Base-by-base conservation (phyloP, 306 rosid species). In the Vicia sativa region DNA sequence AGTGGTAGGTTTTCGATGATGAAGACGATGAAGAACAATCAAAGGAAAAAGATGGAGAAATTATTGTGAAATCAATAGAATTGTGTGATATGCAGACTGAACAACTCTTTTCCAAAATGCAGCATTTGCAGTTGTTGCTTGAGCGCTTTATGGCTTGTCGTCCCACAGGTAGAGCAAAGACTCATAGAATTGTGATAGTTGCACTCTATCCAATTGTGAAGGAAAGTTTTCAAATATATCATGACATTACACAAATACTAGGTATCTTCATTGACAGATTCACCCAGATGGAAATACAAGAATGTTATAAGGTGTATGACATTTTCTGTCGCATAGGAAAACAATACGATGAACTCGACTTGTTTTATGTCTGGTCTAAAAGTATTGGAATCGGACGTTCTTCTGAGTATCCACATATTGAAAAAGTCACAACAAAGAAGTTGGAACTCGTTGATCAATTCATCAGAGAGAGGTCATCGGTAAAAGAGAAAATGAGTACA, bases 121-220 rank as follows among this genome's bases (percentile, higher is more conserved):
- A 88, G 37, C 99, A 90, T 75, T 73, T 93, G 80, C 96, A 88
- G 16, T 76, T 86, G 71, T 84, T 93, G 70, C 90, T 93, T 21
- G 92, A 88, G 65, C 91, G 97, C 7, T 85, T 93, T 61, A 49
- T 87, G 62, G 90, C 96, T 34, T 86, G 95, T 74, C 99, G 96
- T 29, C 99, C 99, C 42, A 83, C 92, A 90, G 99, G 99, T 4
- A 82, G 3, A 26, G 96, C 97, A 23, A 88, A 73, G 87, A 49
- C 3, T n/a, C 87, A 88, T 70, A 74, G 99, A 19, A 68, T 95
- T 49, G 89, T 90, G 46, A 81, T 77, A 63, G 97, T 88, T 62
- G 89, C 99, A 1, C 82, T 95, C 13, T 85, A 84, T 67, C 85
- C 95, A 1, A 65, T 81, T 37, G 83, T 90, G 67, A 87, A 79